These are phyloP conservation scores for Cavenderia fasciculata DNA, from an alignment of 78 protist genomes.

Conservation along the genomic window DNA sequence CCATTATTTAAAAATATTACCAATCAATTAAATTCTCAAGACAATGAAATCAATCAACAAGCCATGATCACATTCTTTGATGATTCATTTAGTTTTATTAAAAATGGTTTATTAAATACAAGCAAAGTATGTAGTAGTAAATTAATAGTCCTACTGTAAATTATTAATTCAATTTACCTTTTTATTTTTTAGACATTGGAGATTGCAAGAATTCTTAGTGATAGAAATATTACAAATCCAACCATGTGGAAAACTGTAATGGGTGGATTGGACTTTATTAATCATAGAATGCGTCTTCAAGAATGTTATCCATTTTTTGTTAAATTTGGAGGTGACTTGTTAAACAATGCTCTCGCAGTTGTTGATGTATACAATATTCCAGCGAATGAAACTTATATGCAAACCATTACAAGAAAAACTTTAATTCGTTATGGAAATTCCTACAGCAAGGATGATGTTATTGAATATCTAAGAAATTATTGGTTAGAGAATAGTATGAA, in stretches of 20 bases:
- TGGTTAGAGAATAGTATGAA: no score
- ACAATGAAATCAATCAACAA: neutral
- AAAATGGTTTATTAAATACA: conserved; percentile 5
- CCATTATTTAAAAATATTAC: neutral
- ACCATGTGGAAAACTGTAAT: neutral
- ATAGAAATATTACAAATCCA: neutral
- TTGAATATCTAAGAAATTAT: no score
- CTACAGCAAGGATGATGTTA: no score
- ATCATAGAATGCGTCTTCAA: neutral
- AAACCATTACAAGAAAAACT: no score
- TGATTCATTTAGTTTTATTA: conserved; percentile 18
- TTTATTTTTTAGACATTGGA: no score
- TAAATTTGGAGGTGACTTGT: no score
- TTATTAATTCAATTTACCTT: no score
- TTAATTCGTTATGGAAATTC: no score
- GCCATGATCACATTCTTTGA: conserved; percentile 16
- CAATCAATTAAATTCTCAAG: neutral
- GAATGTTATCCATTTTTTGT: conserved; percentile 9
- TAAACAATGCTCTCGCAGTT: no score
- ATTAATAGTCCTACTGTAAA: no score
- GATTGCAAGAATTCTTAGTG: neutral
- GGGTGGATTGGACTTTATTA: neutral
- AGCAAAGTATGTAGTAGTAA: neutral
- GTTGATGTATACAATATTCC: no score
- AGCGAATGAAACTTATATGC: no score